These are phyloP conservation scores for Calonectria leucothoes DNA, from an alignment of 2,329 filamentous ascomycete genomes.

Conservation along the genomic window DNA sequence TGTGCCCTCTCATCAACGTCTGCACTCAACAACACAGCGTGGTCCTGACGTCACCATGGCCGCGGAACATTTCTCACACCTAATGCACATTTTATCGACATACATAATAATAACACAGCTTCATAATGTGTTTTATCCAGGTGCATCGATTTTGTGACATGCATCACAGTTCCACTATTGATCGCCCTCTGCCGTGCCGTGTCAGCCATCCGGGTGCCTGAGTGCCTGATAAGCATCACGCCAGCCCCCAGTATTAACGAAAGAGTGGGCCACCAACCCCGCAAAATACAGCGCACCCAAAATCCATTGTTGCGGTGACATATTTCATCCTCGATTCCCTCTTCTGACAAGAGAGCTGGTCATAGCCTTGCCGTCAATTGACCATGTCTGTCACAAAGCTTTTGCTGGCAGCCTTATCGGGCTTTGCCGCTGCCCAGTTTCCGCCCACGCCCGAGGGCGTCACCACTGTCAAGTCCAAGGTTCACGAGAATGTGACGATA, in stretches of 20 bases:
- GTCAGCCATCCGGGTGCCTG: not conserved
- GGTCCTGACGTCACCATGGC: too few species aligned
- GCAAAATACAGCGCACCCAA: not conserved
- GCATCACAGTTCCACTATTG: not conserved
- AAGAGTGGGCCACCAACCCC: not conserved
- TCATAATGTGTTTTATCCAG: not conserved
- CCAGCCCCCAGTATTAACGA: not conserved
- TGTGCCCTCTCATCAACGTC: too few species aligned
- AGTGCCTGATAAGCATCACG: not conserved
- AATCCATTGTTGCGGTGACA: not conserved
- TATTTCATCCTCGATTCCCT: not conserved
- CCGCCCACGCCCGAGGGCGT: constrained; percentile 33
- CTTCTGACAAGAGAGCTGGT: not conserved
- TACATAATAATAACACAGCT: not conserved
- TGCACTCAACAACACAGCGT: too few species aligned
- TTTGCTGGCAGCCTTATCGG: not conserved
- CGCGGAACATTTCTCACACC: not conserved
- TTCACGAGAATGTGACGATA: constrained; percentile 32
- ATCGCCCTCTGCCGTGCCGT: not conserved
- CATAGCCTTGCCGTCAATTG: not conserved
- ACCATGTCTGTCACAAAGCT: not conserved
- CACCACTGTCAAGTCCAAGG: constrained; percentile 23
- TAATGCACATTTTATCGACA: not conserved
- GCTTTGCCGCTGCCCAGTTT: constrained; percentile 32
- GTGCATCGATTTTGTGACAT: not conserved